Conservation (phyloP, 805 yeast species). For the Zygoascus tannicola region DNA sequence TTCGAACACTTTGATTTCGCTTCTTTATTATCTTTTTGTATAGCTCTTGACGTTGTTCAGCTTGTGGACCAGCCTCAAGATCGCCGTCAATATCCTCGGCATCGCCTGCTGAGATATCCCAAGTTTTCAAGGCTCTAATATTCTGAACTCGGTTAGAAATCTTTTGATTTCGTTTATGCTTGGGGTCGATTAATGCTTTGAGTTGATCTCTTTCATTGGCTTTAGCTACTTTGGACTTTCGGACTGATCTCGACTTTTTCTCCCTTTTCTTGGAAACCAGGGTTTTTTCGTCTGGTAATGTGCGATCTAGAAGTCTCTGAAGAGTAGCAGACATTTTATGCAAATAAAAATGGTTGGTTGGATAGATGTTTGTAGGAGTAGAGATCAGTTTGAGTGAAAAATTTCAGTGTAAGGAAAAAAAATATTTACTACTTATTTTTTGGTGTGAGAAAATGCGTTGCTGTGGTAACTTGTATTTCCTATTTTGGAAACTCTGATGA, state of each 20-base stretch:
- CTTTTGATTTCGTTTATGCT: slow-evolving; percentile 1
- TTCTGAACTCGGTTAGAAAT: neutral
- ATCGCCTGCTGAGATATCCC: slow-evolving; percentile 3
- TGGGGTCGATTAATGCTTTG: slow-evolving; percentile 8
- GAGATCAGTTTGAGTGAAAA: too few relatives aligned
- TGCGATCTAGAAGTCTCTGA: slow-evolving; percentile 14
- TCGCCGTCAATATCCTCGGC: neutral
- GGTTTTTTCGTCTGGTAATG: slow-evolving; percentile 7
- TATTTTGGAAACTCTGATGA: too few relatives aligned
- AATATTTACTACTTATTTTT: too few relatives aligned
- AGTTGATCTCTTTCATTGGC: slow-evolving; percentile 13
- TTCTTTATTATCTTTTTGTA: neutral
- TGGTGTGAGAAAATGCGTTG: too few relatives aligned
- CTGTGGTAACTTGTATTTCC: too few relatives aligned
- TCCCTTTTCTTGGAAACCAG: slow-evolving; percentile 1
- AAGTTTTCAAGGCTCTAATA: slow-evolving; percentile 8
- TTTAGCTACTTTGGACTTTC: slow-evolving; percentile 14
- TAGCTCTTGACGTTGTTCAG: neutral
- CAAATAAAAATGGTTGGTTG: too few relatives aligned
- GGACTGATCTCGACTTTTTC: slow-evolving; percentile 4
- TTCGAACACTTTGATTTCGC: neutral
- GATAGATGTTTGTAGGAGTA: too few relatives aligned
- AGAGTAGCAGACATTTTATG: slow-evolving; percentile 13
- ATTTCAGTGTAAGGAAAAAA: too few relatives aligned
- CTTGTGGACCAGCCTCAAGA: neutral